These are phyloP conservation scores for Penicillium sp. DNA, from an alignment of 2,329 filamentous ascomycete species.

Conservation along the genomic window DNA sequence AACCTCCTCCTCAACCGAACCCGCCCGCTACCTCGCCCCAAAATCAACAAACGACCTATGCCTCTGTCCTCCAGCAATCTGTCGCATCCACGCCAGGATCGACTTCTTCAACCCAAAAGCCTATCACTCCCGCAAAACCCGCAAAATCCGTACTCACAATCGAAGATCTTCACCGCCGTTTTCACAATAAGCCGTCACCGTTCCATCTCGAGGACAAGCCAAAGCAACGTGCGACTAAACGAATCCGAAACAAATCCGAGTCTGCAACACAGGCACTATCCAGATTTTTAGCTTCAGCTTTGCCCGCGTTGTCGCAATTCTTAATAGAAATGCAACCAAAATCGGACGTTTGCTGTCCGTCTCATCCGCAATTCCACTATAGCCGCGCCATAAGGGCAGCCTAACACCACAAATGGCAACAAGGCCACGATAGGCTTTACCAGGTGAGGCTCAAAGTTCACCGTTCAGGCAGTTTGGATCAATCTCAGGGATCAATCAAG, in stretches of 20 bases:
- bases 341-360: conserved; percentile 17
- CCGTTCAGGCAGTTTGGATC: no score
- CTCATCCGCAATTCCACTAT: conserved; percentile 16
- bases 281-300: conserved; percentile 22
- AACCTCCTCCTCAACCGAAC: no score
- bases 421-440: conserved; percentile 14
- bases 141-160: conserved; percentile 18
- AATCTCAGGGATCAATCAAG: no score
- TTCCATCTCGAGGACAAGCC: conserved; percentile 17
- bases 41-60: conserved; percentile 17
- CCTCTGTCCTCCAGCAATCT: conserved; percentile 18
- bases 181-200: conserved; percentile 25
- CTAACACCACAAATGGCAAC: conserved; percentile 54
- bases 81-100: conserved; percentile 10
- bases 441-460: conserved; percentile 17
- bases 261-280: conserved; percentile 21
- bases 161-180: conserved; percentile 22
- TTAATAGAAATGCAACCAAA: conserved; percentile 24
- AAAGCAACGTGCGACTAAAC: conserved; percentile 14
- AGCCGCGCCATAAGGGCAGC: conserved; percentile 23
- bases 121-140: conserved; percentile 11
- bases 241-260: conserved; percentile 18
- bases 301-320: conserved; percentile 22
- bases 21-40: conserved; percentile 12
- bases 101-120: conserved; percentile 9